A percentile compares a stretch with the other conserved stretches of the same genome.
Conservation (phyloP, 176 grass and related monocot species). For the Rhynchospora breviuscula region DNA sequence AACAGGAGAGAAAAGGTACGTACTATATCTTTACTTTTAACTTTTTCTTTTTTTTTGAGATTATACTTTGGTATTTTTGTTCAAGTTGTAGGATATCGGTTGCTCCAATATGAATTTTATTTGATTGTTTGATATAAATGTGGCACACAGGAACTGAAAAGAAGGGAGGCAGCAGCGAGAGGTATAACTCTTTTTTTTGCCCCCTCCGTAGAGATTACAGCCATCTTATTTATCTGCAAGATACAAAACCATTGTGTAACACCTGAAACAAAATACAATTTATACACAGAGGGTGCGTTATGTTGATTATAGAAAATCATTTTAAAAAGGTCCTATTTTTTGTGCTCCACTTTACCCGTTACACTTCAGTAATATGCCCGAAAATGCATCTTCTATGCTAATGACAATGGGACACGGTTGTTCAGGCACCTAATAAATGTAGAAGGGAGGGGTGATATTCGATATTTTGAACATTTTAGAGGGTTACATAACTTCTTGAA, state of each 20-base stretch:
- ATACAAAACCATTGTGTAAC: neutral
- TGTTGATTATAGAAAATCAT: neutral
- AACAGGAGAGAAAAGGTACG: constrained; percentile 91
- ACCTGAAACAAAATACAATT: neutral
- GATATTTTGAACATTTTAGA: neutral
- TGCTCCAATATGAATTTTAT: neutral
- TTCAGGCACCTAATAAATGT: neutral
- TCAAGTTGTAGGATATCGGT: neutral
- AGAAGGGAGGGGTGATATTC: neutral
- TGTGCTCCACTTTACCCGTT: neutral
- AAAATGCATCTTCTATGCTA: neutral
- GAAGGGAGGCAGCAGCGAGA: constrained; percentile 75
- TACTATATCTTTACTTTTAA: constrained; percentile 13
- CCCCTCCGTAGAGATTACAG: neutral
- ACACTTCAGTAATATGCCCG: neutral
- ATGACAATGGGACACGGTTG: neutral
- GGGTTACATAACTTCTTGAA: neutral
- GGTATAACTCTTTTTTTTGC: constrained; percentile 36
- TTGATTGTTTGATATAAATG: constrained; percentile 3
- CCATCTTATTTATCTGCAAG: neutral
- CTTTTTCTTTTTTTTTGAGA: neutral
- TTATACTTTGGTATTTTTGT: neutral
- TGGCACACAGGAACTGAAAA: constrained; percentile 73
- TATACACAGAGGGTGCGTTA: neutral
- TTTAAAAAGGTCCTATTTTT: neutral